phyloP scores from a whole-genome alignment of 495 filamentous ascomycete genomes.

The Haplographium delicatum region DNA sequence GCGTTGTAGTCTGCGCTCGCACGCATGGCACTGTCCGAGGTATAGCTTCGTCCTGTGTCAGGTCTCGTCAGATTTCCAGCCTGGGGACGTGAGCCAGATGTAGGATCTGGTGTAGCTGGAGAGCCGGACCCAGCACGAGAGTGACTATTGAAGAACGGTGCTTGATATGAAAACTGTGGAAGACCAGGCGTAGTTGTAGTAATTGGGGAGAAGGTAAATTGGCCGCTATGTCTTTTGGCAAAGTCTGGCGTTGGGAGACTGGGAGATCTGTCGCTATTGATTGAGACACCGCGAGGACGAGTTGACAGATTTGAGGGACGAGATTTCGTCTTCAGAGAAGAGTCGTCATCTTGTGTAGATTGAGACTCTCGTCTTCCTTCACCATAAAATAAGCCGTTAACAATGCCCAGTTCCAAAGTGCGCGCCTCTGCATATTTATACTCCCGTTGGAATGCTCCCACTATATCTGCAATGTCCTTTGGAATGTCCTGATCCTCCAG shows the following conservation, averaged over 20 bases:
- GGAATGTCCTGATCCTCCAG: constrained; percentile 62
- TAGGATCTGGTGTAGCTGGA: constrained; percentile 36
- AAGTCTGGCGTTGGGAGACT: constrained; percentile 53
- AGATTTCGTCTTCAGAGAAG: constrained; percentile 1
- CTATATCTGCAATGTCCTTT: constrained; percentile 57
- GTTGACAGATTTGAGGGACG: constrained; percentile 17
- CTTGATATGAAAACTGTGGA: constrained; percentile 42
- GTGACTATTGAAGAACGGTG: constrained; percentile 36
- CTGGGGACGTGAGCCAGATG: constrained; percentile 29
- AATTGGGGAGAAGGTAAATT: constrained; percentile 49
- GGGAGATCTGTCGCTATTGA: constrained; percentile 61
- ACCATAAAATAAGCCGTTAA: constrained; percentile 18
- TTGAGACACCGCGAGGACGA: constrained; percentile 46
- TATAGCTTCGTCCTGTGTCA: constrained; percentile 46
- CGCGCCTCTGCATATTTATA: constrained; percentile 56
- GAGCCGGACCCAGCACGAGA: constrained; percentile 36
- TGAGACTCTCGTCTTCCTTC: constrained; percentile 1
- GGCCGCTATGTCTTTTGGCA: constrained; percentile 47
- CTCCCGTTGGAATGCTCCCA: constrained; percentile 66
- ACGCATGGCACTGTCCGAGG: constrained; percentile 28
- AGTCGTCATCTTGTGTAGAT: constrained; percentile 15
- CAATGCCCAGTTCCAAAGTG: constrained; percentile 30
- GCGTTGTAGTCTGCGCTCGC: constrained; percentile 40
- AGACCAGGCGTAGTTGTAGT: constrained; percentile 40
- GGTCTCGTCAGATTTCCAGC: constrained; percentile 34